Percentiles rank a stretch among this genome's conserved stretches.
These are phyloP conservation scores for Hevea brasiliensis DNA, from an alignment of 345 rosid genomes.

Conservation along the genomic window DNA sequence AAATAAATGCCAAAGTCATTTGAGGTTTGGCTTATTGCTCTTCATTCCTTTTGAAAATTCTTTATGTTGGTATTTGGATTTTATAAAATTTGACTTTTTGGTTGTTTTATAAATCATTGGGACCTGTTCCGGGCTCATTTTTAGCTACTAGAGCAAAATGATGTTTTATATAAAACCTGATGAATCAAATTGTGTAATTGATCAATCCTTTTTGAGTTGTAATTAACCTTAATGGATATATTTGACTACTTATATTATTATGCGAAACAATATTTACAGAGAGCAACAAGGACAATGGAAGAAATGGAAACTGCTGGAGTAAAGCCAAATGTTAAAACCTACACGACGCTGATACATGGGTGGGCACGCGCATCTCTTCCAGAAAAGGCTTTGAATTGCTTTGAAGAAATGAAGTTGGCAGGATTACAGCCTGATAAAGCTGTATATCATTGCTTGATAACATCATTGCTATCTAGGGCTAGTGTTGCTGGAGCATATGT, in stretches of 20 bases:
- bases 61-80: no score
- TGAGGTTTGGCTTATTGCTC: no score
- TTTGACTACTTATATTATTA: neutral
- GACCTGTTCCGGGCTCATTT: neutral
- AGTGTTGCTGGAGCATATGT: conserved; percentile 72
- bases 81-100: neutral
- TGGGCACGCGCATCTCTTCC: conserved; percentile 96
- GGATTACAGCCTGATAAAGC: conserved; percentile 87
- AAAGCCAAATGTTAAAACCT: conserved; percentile 83
- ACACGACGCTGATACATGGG: conserved; percentile 85
- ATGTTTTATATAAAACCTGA: neutral
- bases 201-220: neutral
- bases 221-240: neutral
- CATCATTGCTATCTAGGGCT: conserved; percentile 78
- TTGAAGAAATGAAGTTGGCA: conserved; percentile 71
- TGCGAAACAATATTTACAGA: conserved; percentile 40
- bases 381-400: conserved; percentile 82
- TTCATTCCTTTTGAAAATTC: neutral
- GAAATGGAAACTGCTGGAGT: conserved; percentile 72
- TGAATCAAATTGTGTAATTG: neutral
- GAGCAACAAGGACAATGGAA: conserved; percentile 61
- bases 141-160: neutral
- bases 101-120: neutral
- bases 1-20: no score
- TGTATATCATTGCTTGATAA: conserved; percentile 87